Evolutionary conservation across 331 rosid genomes (phyloP).

Genomic region (Quercus lobata): DNA sequence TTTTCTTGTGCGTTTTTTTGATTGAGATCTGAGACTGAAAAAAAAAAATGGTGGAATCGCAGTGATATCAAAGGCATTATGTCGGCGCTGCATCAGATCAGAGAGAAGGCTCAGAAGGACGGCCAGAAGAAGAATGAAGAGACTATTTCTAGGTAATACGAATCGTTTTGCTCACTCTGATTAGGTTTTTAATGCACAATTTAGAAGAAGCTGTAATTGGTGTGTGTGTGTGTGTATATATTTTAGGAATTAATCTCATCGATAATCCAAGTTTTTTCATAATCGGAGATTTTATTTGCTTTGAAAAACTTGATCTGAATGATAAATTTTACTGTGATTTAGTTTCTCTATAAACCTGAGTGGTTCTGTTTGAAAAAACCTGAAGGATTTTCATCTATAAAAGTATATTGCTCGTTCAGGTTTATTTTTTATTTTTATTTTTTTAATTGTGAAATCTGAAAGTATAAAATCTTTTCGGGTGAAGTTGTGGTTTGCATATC

Average conservation of each 20-base stretch:
- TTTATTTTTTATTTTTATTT: not conserved
- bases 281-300: not conserved
- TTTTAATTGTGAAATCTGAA: not conserved
- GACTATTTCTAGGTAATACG: slow-evolving; percentile 74
- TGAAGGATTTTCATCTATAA: not conserved
- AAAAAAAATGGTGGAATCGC: not conserved
- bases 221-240: not conserved
- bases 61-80: slow-evolving; percentile 77
- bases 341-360: not conserved
- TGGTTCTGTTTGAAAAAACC: not conserved
- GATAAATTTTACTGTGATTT: not conserved
- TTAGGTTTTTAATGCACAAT: not conserved
- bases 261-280: too few species aligned
- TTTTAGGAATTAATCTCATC: not conserved
- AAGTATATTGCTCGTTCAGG: not conserved
- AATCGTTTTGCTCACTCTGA: slow-evolving; percentile 7
- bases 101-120: slow-evolving; percentile 77
- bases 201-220: not conserved
- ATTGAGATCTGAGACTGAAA: slow-evolving; percentile 5
- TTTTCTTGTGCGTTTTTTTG: not conserved
- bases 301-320: not conserved
- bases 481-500: not conserved
- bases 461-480: not conserved
- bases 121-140: slow-evolving; percentile 97
- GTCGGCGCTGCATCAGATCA: slow-evolving; percentile 75